Evolutionary conservation across 2,329 filamentous ascomycete genomes (phyloP), one percentile per base, ranked within the genome.

Genomic region (Fusarium subtropicale): DNA sequence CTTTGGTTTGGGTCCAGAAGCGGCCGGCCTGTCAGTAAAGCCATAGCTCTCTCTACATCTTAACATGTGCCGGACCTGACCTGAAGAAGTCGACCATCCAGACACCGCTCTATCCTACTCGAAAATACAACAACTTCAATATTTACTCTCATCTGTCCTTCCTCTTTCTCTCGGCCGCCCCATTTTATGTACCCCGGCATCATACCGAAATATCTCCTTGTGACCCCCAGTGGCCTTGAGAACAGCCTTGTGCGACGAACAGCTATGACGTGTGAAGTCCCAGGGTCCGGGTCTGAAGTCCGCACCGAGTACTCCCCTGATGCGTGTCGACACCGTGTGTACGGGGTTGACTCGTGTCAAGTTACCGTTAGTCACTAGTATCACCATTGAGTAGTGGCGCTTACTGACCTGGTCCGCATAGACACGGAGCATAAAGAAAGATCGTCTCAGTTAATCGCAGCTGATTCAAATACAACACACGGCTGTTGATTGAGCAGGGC

Each of bases 181-280:
- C 48, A 39, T 51, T 26, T 50, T 39, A 51, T 51, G 22, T 38
- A 28, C 24, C 18, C 26, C 24, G 48, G 24, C 11, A 39, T 51
- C 48, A 22, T 18, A 26, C 48, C 48, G 48, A 51, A 39, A 22
- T 51, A 51, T 51, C 48, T 39, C 48, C 48, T 51, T 20, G 10
- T 28, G 20, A 22, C 18, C 13, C 47, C 24, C 9, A 20, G 8
- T n/a, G 24, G 15, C 48, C 26, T 51, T 18, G 22, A 22, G 47
- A 38, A 8, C 33, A 38, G 26, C 34, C 18, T 51, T 33, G 12
- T 18, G n/a, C 22, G 22, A 51, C 22, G 18, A 50, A 18, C 12
- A n/a, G 47, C 31, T 36, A 50, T 28, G 47, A 28, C 47, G 47
- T 51, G 22, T 24, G 33, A 10, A 15, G 33, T 33, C 47, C 31